A percentile compares a stretch with the other conserved stretches of the same genome.
These are phyloP conservation scores for Suillus spraguei DNA, from an alignment of 768 basidiomycete species.

Conservation along the genomic window DNA sequence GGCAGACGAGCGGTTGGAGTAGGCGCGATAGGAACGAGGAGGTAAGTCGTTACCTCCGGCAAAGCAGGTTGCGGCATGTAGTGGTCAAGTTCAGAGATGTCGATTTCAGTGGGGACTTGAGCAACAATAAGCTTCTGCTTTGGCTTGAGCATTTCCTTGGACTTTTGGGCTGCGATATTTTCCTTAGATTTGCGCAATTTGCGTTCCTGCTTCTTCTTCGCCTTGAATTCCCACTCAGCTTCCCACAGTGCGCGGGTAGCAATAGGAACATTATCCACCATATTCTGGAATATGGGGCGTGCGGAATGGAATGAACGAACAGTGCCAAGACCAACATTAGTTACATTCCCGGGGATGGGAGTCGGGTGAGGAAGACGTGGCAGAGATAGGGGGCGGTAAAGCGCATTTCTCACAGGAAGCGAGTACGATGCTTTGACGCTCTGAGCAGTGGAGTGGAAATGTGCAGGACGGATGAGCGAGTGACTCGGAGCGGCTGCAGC, in stretches of 20 bases:
- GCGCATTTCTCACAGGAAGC: conserved; percentile 51
- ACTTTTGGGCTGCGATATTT: conserved; percentile 21
- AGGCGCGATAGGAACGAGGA: conserved; percentile 78
- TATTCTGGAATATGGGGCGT: conserved; percentile 77
- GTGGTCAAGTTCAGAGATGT: conserved; percentile 51
- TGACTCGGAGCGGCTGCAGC: conserved; percentile 7
- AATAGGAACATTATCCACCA: conserved; percentile 82
- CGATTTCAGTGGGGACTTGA: conserved; percentile 10
- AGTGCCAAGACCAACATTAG: conserved; percentile 75
- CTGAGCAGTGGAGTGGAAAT: conserved; percentile 27
- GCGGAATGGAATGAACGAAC: conserved; percentile 76
- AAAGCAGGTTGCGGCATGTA: conserved; percentile 54
- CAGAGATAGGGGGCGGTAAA: conserved; percentile 46
- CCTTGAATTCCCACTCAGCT: conserved; percentile 66
- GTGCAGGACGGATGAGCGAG: conserved; percentile 18
- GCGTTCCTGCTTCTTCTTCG: conserved; percentile 43
- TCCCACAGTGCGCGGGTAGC: conserved; percentile 73
- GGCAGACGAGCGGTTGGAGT: conserved; percentile 71
- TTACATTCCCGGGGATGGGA: conserved; percentile 47
- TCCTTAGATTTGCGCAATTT: conserved; percentile 26
- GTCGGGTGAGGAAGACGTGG: conserved; percentile 63
- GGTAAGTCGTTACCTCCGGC: conserved; percentile 57
- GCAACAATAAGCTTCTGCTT: conserved; percentile 16
- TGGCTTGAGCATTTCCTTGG: conserved; percentile 33
- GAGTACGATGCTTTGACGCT: conserved; percentile 59